phyloP scores from a whole-genome alignment of 164 flowering plant genomes.

The Sextonia rubra region DNA sequence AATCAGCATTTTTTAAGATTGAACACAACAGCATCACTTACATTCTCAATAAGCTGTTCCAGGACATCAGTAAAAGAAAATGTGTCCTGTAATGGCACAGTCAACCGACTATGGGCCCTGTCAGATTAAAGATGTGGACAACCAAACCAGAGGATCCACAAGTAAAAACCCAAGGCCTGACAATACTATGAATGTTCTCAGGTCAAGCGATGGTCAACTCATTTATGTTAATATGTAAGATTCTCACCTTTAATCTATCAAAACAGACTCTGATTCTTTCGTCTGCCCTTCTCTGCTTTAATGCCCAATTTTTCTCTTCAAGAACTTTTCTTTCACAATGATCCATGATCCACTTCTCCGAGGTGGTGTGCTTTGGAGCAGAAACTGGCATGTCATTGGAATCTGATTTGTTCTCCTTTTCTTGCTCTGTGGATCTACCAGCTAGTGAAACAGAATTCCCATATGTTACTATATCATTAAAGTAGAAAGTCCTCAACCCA shows the following conservation, averaged over 20 bases:
- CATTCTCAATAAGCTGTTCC: too few species aligned
- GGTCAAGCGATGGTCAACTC: not conserved
- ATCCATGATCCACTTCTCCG: constrained; percentile 84
- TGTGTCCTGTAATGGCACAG: too few species aligned
- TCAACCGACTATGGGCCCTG: not conserved
- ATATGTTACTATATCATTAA: constrained; percentile 9
- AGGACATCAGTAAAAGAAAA: too few species aligned
- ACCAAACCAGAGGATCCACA: not conserved
- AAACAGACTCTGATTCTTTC: constrained; percentile 53
- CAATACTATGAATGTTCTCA: not conserved
- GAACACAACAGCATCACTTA: too few species aligned
- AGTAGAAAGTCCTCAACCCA: constrained; percentile 23
- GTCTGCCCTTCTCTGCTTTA: constrained; percentile 66
- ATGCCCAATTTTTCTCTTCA: constrained; percentile 51
- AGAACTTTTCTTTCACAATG: constrained; percentile 57
- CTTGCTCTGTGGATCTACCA: constrained; percentile 31
- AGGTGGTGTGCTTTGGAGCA: constrained; percentile 68
- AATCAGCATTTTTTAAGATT: too few species aligned
- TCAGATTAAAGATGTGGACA: not conserved
- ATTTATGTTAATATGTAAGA: not conserved
- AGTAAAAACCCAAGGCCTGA: not conserved
- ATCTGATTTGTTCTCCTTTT: constrained; percentile 35
- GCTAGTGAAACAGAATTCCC: constrained; percentile 12
- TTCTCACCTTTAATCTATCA: constrained; percentile 66
- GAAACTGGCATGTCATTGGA: constrained; percentile 30